Conservation (phyloP, 176 grass and related monocot species). For the Carex myosuroides region DNA sequence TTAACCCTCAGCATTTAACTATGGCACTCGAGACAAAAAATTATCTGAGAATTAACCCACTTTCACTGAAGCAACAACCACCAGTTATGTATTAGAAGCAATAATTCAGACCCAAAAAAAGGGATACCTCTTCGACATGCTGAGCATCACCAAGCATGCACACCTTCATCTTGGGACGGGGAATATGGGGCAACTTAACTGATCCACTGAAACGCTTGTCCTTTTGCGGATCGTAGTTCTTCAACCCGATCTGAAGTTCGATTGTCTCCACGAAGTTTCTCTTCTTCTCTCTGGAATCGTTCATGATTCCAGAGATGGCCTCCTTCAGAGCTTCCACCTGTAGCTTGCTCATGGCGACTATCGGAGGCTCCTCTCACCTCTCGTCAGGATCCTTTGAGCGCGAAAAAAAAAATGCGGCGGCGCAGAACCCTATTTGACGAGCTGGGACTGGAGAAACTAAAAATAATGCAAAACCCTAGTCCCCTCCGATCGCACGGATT, state of each 20-base stretch:
- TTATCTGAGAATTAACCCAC: background rate
- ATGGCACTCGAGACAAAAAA: background rate
- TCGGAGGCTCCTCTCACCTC: background rate
- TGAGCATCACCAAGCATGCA: slow-evolving; percentile 82
- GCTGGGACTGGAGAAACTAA: background rate
- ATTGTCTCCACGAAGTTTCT: slow-evolving; percentile 63
- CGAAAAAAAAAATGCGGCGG: background rate
- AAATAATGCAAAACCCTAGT: background rate
- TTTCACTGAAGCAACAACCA: background rate
- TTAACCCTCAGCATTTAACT: background rate
- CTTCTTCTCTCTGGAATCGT: slow-evolving; percentile 45
- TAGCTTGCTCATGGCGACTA: slow-evolving; percentile 40
- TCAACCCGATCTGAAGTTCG: slow-evolving; percentile 68
- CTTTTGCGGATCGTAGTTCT: slow-evolving; percentile 76
- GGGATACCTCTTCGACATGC: slow-evolving; percentile 50
- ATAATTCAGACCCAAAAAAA: background rate
- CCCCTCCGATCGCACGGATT: background rate
- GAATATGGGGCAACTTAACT: slow-evolving; percentile 64
- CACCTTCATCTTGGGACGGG: slow-evolving; percentile 65
- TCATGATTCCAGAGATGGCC: slow-evolving; percentile 36
- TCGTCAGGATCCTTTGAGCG: background rate
- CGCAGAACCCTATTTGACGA: background rate
- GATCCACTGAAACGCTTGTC: slow-evolving; percentile 78
- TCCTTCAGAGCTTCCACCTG: slow-evolving; percentile 43
- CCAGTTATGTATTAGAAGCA: background rate